Evolutionary conservation across 345 rosid species (phyloP).

Genomic region (Salix caprea): DNA sequence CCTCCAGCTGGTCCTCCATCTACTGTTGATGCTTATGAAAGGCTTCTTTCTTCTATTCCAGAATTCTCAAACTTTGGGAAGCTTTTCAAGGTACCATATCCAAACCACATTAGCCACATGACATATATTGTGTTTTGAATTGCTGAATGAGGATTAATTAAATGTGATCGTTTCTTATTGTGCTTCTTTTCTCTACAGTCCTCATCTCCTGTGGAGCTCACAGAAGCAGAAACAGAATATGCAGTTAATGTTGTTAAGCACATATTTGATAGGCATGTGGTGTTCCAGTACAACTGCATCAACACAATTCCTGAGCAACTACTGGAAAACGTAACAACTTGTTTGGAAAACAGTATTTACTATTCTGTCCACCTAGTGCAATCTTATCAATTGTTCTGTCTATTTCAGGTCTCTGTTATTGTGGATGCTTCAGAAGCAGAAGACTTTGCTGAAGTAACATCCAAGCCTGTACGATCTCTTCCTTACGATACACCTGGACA

Average conservation of each 20-base stretch:
- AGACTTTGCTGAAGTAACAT: slow-evolving; percentile 58
- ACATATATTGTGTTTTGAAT: not conserved
- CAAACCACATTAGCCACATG: not conserved
- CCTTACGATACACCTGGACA: slow-evolving; percentile 95
- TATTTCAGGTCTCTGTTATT: slow-evolving; percentile 68
- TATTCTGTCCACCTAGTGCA: not conserved
- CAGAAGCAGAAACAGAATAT: slow-evolving; percentile 97
- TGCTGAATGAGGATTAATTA: slow-evolving; percentile 8
- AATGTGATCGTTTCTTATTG: not conserved
- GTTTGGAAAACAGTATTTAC: not conserved
- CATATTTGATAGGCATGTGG: slow-evolving; percentile 76
- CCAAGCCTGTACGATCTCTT: slow-evolving; percentile 73
- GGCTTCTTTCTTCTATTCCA: slow-evolving; percentile 70
- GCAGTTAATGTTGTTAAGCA: slow-evolving; percentile 92
- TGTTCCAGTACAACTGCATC: slow-evolving; percentile 96
- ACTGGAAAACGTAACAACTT: slow-evolving; percentile 72
- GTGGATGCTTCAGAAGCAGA: slow-evolving; percentile 95
- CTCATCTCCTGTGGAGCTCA: slow-evolving; percentile 80
- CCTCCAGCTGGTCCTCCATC: slow-evolving; percentile 59
- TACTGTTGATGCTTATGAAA: slow-evolving; percentile 77
- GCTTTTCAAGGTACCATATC: slow-evolving; percentile 74
- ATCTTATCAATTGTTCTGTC: slow-evolving; percentile 15
- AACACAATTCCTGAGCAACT: slow-evolving; percentile 92
- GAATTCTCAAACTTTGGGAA: slow-evolving; percentile 79
- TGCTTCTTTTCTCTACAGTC: slow-evolving; percentile 48